Evolutionary conservation across 2,329 filamentous ascomycete species (phyloP).

Genomic region (Scortechinia acanthostroma): DNA sequence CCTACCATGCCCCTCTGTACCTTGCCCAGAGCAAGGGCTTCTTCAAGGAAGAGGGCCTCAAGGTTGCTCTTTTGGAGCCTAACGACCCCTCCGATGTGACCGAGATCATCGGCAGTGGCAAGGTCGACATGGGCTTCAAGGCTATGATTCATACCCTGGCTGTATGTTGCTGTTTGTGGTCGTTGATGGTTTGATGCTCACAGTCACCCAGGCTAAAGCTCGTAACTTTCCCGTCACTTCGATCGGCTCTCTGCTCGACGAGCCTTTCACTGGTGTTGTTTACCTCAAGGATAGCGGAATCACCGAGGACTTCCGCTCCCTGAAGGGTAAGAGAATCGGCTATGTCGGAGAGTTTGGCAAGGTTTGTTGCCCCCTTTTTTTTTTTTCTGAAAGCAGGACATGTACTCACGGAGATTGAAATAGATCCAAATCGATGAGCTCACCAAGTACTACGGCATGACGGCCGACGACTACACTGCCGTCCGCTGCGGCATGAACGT

Average conservation of each 20-base stretch:
- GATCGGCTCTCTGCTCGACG: constrained; percentile 69
- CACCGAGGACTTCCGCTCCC: constrained; percentile 66
- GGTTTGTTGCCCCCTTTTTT: constrained; percentile 14
- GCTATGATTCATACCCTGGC: constrained; percentile 79
- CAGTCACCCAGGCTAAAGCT: constrained; percentile 57
- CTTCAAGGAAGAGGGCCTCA: constrained; percentile 70
- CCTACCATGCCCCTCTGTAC: constrained; percentile 74
- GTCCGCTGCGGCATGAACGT: constrained; percentile 79
- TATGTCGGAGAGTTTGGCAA: constrained; percentile 77
- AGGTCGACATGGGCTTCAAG: constrained; percentile 74
- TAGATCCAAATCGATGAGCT: constrained; percentile 77
- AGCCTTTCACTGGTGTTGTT: constrained; percentile 73
- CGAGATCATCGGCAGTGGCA: constrained; percentile 71
- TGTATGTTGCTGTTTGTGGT: constrained; percentile 25
- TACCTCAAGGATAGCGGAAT: constrained; percentile 72
- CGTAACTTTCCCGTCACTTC: constrained; percentile 68
- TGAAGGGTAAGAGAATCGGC: constrained; percentile 72
- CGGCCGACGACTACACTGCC: constrained; percentile 66
- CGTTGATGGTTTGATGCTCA: constrained; percentile 1
- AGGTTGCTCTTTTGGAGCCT: constrained; percentile 71
- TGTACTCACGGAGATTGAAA: neutral
- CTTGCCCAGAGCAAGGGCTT: constrained; percentile 70
- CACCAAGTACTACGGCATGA: constrained; percentile 72
- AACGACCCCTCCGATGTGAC: constrained; percentile 78
- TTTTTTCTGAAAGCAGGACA: neutral